Percentiles rank a stretch among this genome's conserved stretches.
These are phyloP conservation scores for thale cress (Arabidopsis thaliana) DNA, from an alignment of 345 rosid species.

Conservation along the genomic window TAIR10.1 NC_003074.8:5168001-5168500, in stretches of 20 bases:
- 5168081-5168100: conserved; percentile 87
- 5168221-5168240: neutral
- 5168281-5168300: neutral
- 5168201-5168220: conserved; percentile 61
- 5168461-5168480: conserved; percentile 91
- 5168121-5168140: conserved; percentile 76
- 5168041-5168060: neutral
- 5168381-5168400: conserved; percentile 97
- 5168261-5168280: neutral
- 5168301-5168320: neutral
- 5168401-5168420: conserved; percentile 81
- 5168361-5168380: conserved; percentile 65
- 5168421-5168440: conserved; percentile 99
- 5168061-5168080: conserved; percentile 26
- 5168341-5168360: neutral
- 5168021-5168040: conserved; percentile 2
- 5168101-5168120: conserved; percentile 97
- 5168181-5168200: conserved; percentile 82
- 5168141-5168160: conserved; percentile 81
- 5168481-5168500: conserved; percentile 99
- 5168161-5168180: conserved; percentile 82
- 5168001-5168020: conserved; percentile 71
- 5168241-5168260: neutral
- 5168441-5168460: conserved; percentile 93
- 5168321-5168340: neutral